Conservation (phyloP, 2,329 filamentous ascomycete species). For the Nemania bipapillata region DNA sequence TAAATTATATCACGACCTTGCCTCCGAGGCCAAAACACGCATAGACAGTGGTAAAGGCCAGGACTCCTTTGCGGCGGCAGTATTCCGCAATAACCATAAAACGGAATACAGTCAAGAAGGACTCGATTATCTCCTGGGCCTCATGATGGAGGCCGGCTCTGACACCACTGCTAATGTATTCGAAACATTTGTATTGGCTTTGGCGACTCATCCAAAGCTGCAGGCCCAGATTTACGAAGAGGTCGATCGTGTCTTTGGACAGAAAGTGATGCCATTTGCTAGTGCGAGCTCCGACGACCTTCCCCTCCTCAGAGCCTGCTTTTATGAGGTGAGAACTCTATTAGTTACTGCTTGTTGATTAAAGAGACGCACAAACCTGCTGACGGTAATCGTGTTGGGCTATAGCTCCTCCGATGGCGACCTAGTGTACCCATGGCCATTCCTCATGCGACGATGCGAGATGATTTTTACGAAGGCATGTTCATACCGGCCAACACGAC, state of each 20-base stretch:
- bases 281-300: conserved; percentile 5
- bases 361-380: neutral
- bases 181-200: neutral
- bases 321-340: neutral
- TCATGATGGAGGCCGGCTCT: conserved; percentile 7
- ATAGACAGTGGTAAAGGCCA: conserved; percentile 7
- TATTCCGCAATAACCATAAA: conserved; percentile 8
- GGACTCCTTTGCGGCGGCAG: neutral
- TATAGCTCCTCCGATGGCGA: conserved; percentile 34
- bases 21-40: conserved; percentile 2
- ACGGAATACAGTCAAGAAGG: neutral
- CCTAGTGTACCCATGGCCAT: conserved; percentile 40
- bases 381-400: neutral
- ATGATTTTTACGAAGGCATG: conserved; percentile 58
- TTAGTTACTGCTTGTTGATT: neutral
- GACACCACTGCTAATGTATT: neutral
- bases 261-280: conserved; percentile 1
- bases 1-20: conserved; percentile 4
- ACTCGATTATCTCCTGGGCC: conserved; percentile 5
- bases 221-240: conserved; percentile 14
- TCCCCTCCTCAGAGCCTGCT: neutral
- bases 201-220: neutral
- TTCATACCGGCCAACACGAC: conserved; percentile 59
- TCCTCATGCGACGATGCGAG: conserved; percentile 57
- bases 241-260: conserved; percentile 10